phyloP scores from a whole-genome alignment of 2,329 filamentous ascomycete species.

The Beauveria sp. region DNA sequence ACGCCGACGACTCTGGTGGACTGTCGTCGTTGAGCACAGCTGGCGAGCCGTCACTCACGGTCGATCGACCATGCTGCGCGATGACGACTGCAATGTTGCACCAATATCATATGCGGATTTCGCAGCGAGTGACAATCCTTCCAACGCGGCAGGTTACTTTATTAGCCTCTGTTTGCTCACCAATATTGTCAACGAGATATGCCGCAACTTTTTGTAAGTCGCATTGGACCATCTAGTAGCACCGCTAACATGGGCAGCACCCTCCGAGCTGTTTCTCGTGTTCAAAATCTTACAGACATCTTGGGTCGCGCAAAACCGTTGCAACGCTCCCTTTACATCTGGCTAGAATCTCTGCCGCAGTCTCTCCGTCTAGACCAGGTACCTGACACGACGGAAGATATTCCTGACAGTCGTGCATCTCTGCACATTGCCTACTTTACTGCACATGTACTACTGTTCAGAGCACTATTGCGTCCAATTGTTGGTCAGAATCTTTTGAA shows the following conservation, averaged over 20 bases:
- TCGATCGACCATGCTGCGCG: conserved; percentile 13
- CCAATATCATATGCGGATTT: conserved; percentile 12
- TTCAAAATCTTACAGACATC: conserved; percentile 8
- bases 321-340: conserved; percentile 12
- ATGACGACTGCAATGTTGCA: conserved; percentile 16
- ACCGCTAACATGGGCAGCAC: conserved; percentile 8
- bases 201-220: conserved; percentile 14
- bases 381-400: conserved; percentile 3
- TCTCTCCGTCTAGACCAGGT: conserved; percentile 4
- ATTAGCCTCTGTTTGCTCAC: conserved; percentile 14
- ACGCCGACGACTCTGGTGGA: conserved; percentile 16
- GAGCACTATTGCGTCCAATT: conserved; percentile 14
- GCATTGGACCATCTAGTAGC: background rate
- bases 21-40: conserved; percentile 15
- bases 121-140: background rate
- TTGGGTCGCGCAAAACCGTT: conserved; percentile 5
- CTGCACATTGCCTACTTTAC: conserved; percentile 14
- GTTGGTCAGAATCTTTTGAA: background rate
- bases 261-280: conserved; percentile 12
- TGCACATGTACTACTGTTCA: conserved; percentile 12
- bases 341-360: conserved; percentile 12
- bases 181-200: conserved; percentile 10
- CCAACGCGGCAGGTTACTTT: conserved; percentile 11
- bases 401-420: conserved; percentile 12
- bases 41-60: conserved; percentile 17